These are phyloP conservation scores for Magnaporthiopsis rhizophila DNA, from an alignment of 2,329 filamentous ascomycete genomes.

Conservation along the genomic window DNA sequence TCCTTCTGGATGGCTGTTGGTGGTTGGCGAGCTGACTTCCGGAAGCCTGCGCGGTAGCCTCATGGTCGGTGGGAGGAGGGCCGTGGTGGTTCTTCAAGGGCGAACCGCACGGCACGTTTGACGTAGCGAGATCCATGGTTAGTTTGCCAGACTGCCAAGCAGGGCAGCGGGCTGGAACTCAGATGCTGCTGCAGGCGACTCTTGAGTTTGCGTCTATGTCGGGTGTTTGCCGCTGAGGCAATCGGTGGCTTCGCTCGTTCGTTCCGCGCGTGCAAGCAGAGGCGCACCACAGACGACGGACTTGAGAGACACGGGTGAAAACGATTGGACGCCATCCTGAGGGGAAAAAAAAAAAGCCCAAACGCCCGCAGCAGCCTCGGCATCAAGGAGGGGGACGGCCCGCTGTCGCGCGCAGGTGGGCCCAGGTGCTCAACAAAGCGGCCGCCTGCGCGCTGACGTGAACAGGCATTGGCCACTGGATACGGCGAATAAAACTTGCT, in stretches of 20 bases:
- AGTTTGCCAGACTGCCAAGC: neutral
- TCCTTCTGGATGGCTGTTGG: conserved; percentile 22
- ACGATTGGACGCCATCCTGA: neutral
- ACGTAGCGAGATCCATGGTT: conserved; percentile 12
- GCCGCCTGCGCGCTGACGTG: neutral
- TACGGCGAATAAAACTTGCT: neutral
- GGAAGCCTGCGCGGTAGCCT: conserved; percentile 28
- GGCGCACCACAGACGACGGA: neutral
- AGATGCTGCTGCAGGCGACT: neutral
- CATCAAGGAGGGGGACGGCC: neutral
- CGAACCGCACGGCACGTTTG: conserved; percentile 15
- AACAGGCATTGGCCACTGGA: neutral
- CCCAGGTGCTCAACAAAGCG: neutral
- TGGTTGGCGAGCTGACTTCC: conserved; percentile 28
- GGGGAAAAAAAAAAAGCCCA: neutral
- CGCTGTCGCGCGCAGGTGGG: neutral
- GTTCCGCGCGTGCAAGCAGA: neutral
- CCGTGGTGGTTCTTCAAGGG: conserved; percentile 9
- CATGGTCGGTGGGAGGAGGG: conserved; percentile 20
- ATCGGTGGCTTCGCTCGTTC: neutral
- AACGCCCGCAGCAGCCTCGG: neutral
- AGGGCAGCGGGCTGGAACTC: neutral
- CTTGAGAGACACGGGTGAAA: neutral
- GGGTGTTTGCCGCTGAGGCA: neutral
- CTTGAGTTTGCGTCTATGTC: neutral